A percentile compares a stretch with the other conserved stretches of the same genome.
phyloP scores from a whole-genome alignment of 495 filamentous ascomycete species.

The Aspergillus cristatus region DNA sequence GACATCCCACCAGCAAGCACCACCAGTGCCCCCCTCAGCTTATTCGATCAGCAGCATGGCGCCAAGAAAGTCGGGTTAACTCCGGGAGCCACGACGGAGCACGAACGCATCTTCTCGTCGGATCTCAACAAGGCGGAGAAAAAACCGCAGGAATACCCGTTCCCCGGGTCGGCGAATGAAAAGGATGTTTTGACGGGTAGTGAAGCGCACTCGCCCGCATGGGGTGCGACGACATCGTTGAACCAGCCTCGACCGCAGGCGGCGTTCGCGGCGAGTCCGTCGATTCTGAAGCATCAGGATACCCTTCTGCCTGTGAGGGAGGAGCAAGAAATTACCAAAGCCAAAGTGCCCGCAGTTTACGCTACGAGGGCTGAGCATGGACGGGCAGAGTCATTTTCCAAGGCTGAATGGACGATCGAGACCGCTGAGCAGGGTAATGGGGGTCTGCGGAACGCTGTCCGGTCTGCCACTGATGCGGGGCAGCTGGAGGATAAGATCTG shows the following conservation, averaged over 20 bases:
- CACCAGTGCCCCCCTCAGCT: conserved; percentile 30
- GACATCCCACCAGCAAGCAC: conserved; percentile 21
- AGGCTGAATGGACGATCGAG: conserved; percentile 71
- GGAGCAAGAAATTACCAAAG: conserved; percentile 15
- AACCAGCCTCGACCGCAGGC: conserved; percentile 69
- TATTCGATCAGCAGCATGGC: conserved; percentile 35
- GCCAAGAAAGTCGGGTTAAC: conserved; percentile 24
- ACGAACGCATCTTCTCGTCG: conserved; percentile 51
- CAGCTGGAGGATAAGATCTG: conserved; percentile 62
- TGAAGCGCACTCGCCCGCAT: conserved; percentile 42
- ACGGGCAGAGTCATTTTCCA: conserved; percentile 54
- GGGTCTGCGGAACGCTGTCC: conserved; percentile 76
- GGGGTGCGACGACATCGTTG: conserved; percentile 54
- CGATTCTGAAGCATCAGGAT: conserved; percentile 59
- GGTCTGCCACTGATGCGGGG: conserved; percentile 59
- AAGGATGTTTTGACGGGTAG: conserved; percentile 28
- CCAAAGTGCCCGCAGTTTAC: conserved; percentile 3
- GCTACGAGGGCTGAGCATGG: conserved; percentile 6
- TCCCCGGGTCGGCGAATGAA: conserved; percentile 13
- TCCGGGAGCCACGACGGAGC: conserved; percentile 53
- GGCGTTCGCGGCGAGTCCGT: conserved; percentile 57
- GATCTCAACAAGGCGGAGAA: conserved; percentile 25
- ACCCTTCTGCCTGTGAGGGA: conserved; percentile 27
- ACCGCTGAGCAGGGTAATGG: conserved; percentile 84
- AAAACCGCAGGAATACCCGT: conserved; percentile 27